Base-by-base conservation (phyloP, 2,329 filamentous ascomycete species). In the Sporothrix schenckii region DNA sequence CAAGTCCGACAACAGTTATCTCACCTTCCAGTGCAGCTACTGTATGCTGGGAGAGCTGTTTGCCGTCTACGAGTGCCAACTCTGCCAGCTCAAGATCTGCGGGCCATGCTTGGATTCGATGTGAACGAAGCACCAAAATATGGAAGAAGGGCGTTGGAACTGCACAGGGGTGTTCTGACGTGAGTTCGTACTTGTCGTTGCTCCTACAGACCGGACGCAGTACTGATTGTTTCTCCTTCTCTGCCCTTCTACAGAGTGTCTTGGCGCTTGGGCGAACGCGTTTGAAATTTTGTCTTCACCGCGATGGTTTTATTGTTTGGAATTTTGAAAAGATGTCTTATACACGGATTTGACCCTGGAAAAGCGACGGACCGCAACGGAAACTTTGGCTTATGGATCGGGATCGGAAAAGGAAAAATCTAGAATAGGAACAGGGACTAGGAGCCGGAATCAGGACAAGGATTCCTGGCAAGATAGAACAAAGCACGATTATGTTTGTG, bases 11-110 rank as follows among this genome's bases (percentile, higher is more conserved):
- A 89, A 82, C 76, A 89, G 84, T 13, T 78, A 91, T 69, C 83
- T 91, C 70, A 85, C 89, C 77, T 91, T 88, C 88, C 83, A 83
- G 66, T 91, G 89, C 81, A 84, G 86, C 71, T 80, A 89, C 75
- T 91, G 89, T 77, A 85, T 87, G 72, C 86, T 85, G 2, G 88
- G 88, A 1, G 88, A 88, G 67, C 86, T 88, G 79, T 90, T 88
- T 87, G 86, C 85, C 79, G 91, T 91, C 76, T 91, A 86, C 74
- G 87, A 91, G 78, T 91, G 89, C 80, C 82, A 84, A 72, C 89
- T 89, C 77, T 91, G 89, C 85, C 88, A 88, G 78, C 80, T 89
- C 66, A 88, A 90, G 79, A 84, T 86, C 41, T 91, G 89, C 78
- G 83, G 87, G 68, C 80, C 83, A 34, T 91, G 89, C 77, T 83